Percentiles rank a stretch among this genome's conserved stretches.
Conservation (phyloP, 129 eudicot species). For the Dittrichia graveolens region DNA sequence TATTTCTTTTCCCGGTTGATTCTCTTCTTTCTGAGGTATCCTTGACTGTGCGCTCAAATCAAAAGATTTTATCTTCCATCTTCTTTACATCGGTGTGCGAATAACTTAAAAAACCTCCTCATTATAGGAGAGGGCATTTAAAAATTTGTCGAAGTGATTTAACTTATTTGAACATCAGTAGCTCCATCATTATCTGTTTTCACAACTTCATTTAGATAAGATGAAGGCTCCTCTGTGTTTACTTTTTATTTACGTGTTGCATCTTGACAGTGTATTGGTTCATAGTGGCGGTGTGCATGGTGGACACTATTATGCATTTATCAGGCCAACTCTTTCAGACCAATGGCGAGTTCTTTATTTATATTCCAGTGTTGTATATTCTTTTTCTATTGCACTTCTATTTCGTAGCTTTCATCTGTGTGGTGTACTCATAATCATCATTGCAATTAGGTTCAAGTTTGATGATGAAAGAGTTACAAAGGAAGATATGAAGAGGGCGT, state of each 20-base stretch:
- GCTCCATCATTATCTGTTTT: conserved; percentile 10
- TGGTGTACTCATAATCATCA: conserved; percentile 13
- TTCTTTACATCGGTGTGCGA: conserved; percentile 1
- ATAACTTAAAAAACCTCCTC: conserved; percentile 1
- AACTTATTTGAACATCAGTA: conserved; percentile 11
- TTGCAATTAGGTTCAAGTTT: conserved; percentile 73
- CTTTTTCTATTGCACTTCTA: neutral
- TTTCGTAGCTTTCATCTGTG: neutral
- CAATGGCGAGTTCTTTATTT: conserved; percentile 56
- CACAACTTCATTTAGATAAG: neutral
- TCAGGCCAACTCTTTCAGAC: conserved; percentile 89
- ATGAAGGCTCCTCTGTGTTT: neutral
- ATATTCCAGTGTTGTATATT: neutral
- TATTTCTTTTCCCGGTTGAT: neutral
- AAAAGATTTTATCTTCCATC: neutral
- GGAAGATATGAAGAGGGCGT: conserved; percentile 84
- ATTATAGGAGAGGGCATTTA: neutral
- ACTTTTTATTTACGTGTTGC: conserved; percentile 20
- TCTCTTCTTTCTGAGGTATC: conserved; percentile 1
- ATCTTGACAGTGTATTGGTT: conserved; percentile 80
- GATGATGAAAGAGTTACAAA: conserved; percentile 96
- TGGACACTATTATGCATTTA: conserved; percentile 91
- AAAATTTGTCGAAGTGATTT: neutral
- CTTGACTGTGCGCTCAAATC: neutral
- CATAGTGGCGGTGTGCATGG: conserved; percentile 99